Evolutionary conservation across 169 alveolate genomes (phyloP).

Genomic region (Cryptosporidium tyzzeri): DNA sequence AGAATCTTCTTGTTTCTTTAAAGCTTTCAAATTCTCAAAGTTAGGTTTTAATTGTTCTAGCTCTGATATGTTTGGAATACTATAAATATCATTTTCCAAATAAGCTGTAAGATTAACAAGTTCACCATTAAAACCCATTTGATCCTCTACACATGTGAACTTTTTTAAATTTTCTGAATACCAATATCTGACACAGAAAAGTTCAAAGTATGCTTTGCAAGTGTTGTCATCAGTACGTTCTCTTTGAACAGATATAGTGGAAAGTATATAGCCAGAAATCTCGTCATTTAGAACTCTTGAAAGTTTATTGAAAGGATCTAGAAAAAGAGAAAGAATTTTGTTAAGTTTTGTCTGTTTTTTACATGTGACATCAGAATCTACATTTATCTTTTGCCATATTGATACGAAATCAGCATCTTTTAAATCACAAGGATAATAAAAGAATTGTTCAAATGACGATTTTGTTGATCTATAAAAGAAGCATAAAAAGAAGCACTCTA

Average conservation of each 20-base stretch:
- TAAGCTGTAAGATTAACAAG: slow-evolving; percentile 10
- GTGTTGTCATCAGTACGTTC: neutral
- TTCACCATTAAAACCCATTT: neutral
- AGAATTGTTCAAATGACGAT: slow-evolving; percentile 21
- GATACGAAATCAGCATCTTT: slow-evolving; percentile 38
- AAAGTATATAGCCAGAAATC: slow-evolving; percentile 19
- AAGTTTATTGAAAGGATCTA: slow-evolving; percentile 41
- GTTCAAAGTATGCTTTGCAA: slow-evolving; percentile 57
- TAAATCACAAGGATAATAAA: slow-evolving; percentile 9
- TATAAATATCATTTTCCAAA: slow-evolving; percentile 39
- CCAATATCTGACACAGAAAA: slow-evolving; percentile 69
- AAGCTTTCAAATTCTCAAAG: neutral
- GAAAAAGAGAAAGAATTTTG: neutral
- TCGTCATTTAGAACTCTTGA: slow-evolving; percentile 31
- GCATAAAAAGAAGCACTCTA: slow-evolving; percentile 43
- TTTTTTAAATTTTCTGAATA: slow-evolving; percentile 26
- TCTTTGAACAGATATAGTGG: slow-evolving; percentile 11
- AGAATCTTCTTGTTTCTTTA: neutral
- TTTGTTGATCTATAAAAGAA: slow-evolving; percentile 28
- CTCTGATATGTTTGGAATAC: slow-evolving; percentile 21
- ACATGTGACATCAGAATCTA: neutral
- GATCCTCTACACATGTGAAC: slow-evolving; percentile 54
- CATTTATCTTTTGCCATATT: slow-evolving; percentile 22
- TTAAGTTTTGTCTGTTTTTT: slow-evolving; percentile 3
- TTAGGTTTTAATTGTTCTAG: slow-evolving; percentile 45